Base-by-base conservation (phyloP, 352 stramenopile species). In the Phytopythium helicoides region DNA sequence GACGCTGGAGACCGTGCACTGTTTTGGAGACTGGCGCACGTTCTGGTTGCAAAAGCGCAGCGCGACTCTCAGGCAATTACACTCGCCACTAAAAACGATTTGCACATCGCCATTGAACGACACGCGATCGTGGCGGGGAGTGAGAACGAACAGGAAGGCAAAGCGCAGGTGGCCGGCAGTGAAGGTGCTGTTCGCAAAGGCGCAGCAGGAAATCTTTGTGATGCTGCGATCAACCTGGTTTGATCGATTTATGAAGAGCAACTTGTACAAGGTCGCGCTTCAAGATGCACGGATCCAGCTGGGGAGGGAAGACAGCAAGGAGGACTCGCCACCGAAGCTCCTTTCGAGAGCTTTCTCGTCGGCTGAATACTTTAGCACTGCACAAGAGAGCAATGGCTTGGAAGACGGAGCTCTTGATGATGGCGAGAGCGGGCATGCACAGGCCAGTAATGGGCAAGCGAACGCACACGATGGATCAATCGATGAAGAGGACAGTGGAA, bases 201-300 rank as follows among this genome's bases (percentile, higher is more conserved):
- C 83, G 1, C 83, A 94, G 50, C 75, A 89, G 47, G 83, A 94
- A 51, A 94, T 94, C 31, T 89, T 90, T 33, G 64, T 82, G 9
- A 89, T 92, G 75, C 60, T 94, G 10, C 68, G 63, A 12, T 87
- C 83, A 6, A 91, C 83, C 16, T 92, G 83, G 81, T 94, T 87
- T 39, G 73, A 88, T 21, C 76, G 79, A 12, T 94, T 94, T 58
- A 90, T 85, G 54, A 89, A 89, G 57, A 94, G 83, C 66, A 81
- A 87, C 28, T 56, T 92, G 18, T 94, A 94, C 63, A 82, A 87
- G 41, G 59, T 94, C 22, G 83, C 80, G 23, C 56, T 94, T 9
- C 76, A 89, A 54, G 83, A 94, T 53, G 81, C 79, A 22, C 66
- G 74, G 3, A 85, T 90, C 42, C 73, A 84, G 26, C 64, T 86